These are phyloP conservation scores for Yamadazyma songkhlaensis DNA, from an alignment of 1,139 yeast genomes.

Conservation along the genomic window DNA sequence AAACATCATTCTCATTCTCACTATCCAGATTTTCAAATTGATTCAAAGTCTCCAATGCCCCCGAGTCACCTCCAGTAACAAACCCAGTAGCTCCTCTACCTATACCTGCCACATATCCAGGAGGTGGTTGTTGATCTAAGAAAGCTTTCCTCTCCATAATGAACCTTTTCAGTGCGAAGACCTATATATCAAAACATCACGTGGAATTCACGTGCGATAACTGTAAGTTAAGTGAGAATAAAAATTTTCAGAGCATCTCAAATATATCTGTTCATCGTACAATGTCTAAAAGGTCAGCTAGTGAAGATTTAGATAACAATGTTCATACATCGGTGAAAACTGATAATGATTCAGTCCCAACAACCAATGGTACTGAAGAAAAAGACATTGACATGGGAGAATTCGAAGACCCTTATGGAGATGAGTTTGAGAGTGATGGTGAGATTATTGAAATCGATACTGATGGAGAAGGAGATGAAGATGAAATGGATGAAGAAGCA, in stretches of 20 bases:
- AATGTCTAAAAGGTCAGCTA: conserved; percentile 65
- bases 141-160: conserved; percentile 59
- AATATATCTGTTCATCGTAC: not conserved
- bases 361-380: conserved; percentile 17
- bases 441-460: conserved; percentile 78
- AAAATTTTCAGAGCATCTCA: conserved; percentile 4
- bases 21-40: conserved; percentile 26
- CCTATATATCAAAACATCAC: not conserved
- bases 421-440: conserved; percentile 92
- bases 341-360: conserved; percentile 26
- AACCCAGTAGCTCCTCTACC: conserved; percentile 97
- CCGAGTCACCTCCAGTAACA: conserved; percentile 79
- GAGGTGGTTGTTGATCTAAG: conserved; percentile 83
- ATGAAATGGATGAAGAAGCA: conserved; percentile 35
- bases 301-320: conserved; percentile 34
- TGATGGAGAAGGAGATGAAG: conserved; percentile 56
- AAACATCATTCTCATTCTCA: conserved; percentile 26
- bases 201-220: no score
- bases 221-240: not conserved
- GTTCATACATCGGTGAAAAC: conserved; percentile 13
- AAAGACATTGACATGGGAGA: conserved; percentile 73
- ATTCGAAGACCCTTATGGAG: conserved; percentile 92
- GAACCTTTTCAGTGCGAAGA: not conserved
- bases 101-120: conserved; percentile 86
- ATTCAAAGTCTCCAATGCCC: conserved; percentile 33